Base-by-base conservation (phyloP, 2,329 filamentous ascomycete species). In the Bipolaris sorokiniana region DNA sequence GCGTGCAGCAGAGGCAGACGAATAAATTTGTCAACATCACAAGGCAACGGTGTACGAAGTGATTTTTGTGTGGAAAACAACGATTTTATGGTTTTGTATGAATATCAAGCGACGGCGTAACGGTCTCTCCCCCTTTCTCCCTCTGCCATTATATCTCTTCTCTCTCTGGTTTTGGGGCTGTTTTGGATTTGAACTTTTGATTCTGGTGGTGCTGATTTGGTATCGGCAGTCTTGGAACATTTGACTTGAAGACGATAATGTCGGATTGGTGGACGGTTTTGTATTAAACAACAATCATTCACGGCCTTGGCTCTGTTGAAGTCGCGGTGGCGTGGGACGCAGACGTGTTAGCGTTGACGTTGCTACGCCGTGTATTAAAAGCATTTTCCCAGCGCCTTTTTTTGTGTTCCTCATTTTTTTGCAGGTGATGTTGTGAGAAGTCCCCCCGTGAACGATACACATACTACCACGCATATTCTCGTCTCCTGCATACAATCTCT, bases 81-180 rank as follows among this genome's bases (percentile, higher is more conserved):
- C 44, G 53, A 40, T 28, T 55, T 31, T 51, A 54, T 65, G 55
- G 36, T 55, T 63, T 48, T 51, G 50, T 52, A 54, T 61, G 38
- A 61, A 52, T 45, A 63, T 68, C 70, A 70, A 74, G 71, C 71
- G 71, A 69, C 48, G 71, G 71, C 70, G 71, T 64, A 60, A 58
- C 58, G 65, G 63, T 59, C 61, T 61, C 65, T 65, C 64, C 59
- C 62, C 48, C 61, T 59, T 22, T 37, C 48, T 50, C 48, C 51
- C 34, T 16, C 23, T 48, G 42, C 42, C 53, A 18, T 18, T 22
- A 50, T 54, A 48, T 23, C 37, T 50, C 13, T 48, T 38, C 18
- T 16, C 59, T 61, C 45, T 52, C 63, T 55, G 48, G 36, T 58
- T 46, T 18, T 44, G 18, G 51, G 28, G 33, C 42, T 31, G 23